Conservation (phyloP, 768 basidiomycete genomes). For the Boletus pseudopeckii region DNA sequence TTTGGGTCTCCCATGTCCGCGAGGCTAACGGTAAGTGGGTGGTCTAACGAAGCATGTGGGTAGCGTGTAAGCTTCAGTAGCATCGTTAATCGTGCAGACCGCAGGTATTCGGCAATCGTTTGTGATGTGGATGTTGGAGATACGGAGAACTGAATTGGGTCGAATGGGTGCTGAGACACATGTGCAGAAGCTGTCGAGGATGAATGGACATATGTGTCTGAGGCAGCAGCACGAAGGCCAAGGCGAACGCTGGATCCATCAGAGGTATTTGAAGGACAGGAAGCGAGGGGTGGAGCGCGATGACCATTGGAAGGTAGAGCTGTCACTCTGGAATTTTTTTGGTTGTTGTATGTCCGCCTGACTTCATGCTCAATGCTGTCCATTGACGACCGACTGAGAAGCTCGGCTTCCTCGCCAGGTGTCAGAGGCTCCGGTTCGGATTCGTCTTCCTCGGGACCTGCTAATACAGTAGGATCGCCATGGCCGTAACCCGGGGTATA, state of each 20-base stretch:
- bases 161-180: slow-evolving; percentile 26
- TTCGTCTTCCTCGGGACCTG: slow-evolving; percentile 52
- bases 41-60: slow-evolving; percentile 72
- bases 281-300: slow-evolving; percentile 29
- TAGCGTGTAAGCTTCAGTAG: slow-evolving; percentile 74
- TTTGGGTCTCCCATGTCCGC: slow-evolving; percentile 84
- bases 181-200: slow-evolving; percentile 35
- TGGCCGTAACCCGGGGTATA: slow-evolving; percentile 48
- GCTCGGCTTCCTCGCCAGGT: slow-evolving; percentile 57
- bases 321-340: slow-evolving; percentile 34
- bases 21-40: slow-evolving; percentile 82
- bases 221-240: slow-evolving; percentile 29
- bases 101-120: slow-evolving; percentile 81
- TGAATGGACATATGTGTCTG: slow-evolving; percentile 54
- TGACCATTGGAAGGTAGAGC: slow-evolving; percentile 43
- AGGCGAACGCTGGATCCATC: slow-evolving; percentile 48
- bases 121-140: slow-evolving; percentile 63
- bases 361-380: slow-evolving; percentile 88
- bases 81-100: slow-evolving; percentile 81
- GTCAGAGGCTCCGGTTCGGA: slow-evolving; percentile 46
- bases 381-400: slow-evolving; percentile 77
- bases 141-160: slow-evolving; percentile 29
- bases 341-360: slow-evolving; percentile 61
- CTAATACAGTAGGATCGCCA: slow-evolving; percentile 42
- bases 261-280: slow-evolving; percentile 47